Base-by-base conservation (phyloP, 306 rosid species). In the Cicer pinnatifidum region DNA sequence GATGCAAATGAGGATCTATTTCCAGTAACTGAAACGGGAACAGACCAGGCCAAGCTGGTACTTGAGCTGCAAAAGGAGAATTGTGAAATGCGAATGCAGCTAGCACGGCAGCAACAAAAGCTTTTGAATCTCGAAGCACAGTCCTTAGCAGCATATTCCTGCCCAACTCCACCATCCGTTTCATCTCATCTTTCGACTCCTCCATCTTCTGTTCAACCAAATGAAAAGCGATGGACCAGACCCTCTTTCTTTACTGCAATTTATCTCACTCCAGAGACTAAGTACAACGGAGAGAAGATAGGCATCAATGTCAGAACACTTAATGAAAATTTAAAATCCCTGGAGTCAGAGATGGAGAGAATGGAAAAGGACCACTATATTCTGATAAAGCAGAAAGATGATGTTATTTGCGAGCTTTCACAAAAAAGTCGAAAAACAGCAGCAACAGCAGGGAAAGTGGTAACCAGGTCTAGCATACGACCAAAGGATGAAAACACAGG, bases 21-120 rank as follows among this genome's bases (percentile, higher is more conserved):
- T 3, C 35, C 0, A 28, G 5, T 28, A 28, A 28, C 35, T 28
- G 4, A 28, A 28, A 28, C 35, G 3, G 0, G 35, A 28, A 28
- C 5, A 28, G 35, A 28, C 35, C 35, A 28, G 71, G 87, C 96
- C 40, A 92, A 86, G 84, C 81, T 92, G 67, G 73, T 92, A 46
- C 86, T 92, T 7, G 90, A 88, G 79, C 76, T 92, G 75, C 96
- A 92, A 86, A 89, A 85, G 83, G 94, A 92, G 83, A 92, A 92
- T 71, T 84, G 92, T 0, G 96, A 92, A 71, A 72, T 92, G 72
- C 81, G 96, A n/a, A 79, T 85, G 47, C 98, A 93, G 72, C 75
- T 93, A 81, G 88, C 89, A 50, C 81, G 71, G 13, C 89, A 89
- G 61, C 90, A 90, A 79, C 97, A 89, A 77, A 90, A 88, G 77